Base-by-base conservation (phyloP, 768 basidiomycete genomes). In the Podaxis sp. region DNA sequence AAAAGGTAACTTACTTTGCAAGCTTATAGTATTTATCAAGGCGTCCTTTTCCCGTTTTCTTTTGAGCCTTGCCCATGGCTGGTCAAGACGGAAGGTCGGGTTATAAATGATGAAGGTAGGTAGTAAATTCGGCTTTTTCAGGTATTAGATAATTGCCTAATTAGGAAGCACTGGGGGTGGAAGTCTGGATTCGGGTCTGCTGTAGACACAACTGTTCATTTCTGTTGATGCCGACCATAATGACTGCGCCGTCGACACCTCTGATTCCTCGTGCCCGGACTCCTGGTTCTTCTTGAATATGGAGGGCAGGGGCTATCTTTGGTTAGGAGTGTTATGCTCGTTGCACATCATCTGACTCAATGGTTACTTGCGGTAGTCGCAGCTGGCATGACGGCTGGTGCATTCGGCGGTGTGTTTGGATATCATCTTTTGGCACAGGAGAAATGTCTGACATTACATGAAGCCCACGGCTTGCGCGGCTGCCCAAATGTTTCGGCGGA, bases 1-100 rank as follows among this genome's bases (percentile, higher is more conserved):
- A 10, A 40, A 21, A 36, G 6, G 13, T 6, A n/a, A 23, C 71
- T 50, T 68, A 93, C 91, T 93, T 93, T 76, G 91, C 93, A 71
- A 95, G 90, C 71, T 93, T 94, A 77, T 98, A 98, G 75, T 96
- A 98, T 75, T 96, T 96, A 76, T 98, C 95, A 52, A 96, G 81
- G 69, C 95, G 93, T 66, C 91, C 93, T 75, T 96, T 96, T 65
- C 93, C 95, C 25, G 93, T 95, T 82, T 96, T 97, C 79, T 95
- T 96, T 74, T 93, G 89, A n/a, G 83, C 77, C 68, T 89, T 90
- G 48, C 81, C 86, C 90, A 91, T 90, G 37, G 23, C 63, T 25
- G 55, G 21, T 55, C 55, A 37, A 42, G 59, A 13, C 46, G 38
- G 27, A 44, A n/a, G 61, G 16, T 47, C 50, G 11, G 18, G 21